Evolutionary conservation across 2,329 filamentous ascomycete species (phyloP).

Genomic region (Aspergillus udagawae): DNA sequence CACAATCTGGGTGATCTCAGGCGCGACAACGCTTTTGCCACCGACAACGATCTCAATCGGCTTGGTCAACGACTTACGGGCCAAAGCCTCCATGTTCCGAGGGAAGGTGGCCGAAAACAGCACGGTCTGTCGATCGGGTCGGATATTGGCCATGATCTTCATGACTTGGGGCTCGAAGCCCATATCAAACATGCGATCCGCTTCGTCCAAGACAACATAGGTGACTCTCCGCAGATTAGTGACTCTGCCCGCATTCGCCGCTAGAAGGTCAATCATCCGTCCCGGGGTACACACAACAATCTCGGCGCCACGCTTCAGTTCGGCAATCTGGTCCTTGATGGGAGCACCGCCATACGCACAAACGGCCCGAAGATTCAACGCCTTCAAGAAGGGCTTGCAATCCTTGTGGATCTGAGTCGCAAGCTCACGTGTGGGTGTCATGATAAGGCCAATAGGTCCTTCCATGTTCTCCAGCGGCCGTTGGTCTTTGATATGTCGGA

Average conservation of each 20-base stretch:
- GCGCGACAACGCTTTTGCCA: constrained; percentile 66
- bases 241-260: constrained; percentile 89
- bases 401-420: constrained; percentile 92
- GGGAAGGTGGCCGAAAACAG: constrained; percentile 97
- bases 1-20: constrained; percentile 83
- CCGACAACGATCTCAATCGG: constrained; percentile 92
- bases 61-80: constrained; percentile 79
- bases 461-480: constrained; percentile 75
- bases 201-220: constrained; percentile 94
- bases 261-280: constrained; percentile 89
- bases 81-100: constrained; percentile 83
- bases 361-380: constrained; percentile 76
- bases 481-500: constrained; percentile 95
- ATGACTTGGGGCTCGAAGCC: constrained; percentile 97
- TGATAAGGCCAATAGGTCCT: constrained; percentile 80
- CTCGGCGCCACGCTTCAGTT: constrained; percentile 90
- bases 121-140: constrained; percentile 88
- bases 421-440: constrained; percentile 91
- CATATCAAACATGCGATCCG: constrained; percentile 99
- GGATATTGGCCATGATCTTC: constrained; percentile 89
- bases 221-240: constrained; percentile 86
- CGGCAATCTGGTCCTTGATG: constrained; percentile 96
- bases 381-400: constrained; percentile 89
- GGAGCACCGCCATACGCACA: constrained; percentile 93
- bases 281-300: constrained; percentile 94